Conservation (phyloP, 176 grass and related monocot genomes). For the Tuctoria greenei region DNA sequence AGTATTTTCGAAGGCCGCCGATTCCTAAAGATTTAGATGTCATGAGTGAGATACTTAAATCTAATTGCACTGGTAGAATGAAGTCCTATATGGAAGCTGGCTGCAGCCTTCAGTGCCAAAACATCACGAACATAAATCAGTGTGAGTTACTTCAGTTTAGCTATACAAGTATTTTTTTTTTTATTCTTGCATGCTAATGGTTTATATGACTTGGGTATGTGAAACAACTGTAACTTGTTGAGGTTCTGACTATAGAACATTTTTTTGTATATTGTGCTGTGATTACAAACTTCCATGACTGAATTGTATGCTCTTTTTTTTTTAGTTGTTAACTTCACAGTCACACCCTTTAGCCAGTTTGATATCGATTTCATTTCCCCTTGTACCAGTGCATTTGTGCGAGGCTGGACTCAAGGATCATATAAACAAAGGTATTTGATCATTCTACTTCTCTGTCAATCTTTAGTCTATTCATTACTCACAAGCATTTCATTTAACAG, state of each 20-base stretch:
- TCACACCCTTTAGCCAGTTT: slow-evolving; percentile 14
- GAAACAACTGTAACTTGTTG: background rate
- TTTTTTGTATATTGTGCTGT: no score
- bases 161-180: background rate
- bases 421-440: slow-evolving; percentile 51
- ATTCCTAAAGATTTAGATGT: slow-evolving; percentile 39
- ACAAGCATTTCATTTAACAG: no score
- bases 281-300: no score
- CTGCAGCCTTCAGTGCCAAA: slow-evolving; percentile 35
- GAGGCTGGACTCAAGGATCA: slow-evolving; percentile 53
- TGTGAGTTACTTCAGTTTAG: slow-evolving; percentile 41
- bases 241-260: no score
- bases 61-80: slow-evolving; percentile 64
- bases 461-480: background rate
- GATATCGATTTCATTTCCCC: slow-evolving; percentile 8
- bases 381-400: slow-evolving; percentile 45
- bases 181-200: background rate
- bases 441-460: slow-evolving; percentile 11
- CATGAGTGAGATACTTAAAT: slow-evolving; percentile 47
- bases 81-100: slow-evolving; percentile 59
- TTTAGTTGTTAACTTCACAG: background rate
- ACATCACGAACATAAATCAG: slow-evolving; percentile 60
- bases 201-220: background rate
- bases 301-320: background rate
- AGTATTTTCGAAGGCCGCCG: slow-evolving; percentile 42